phyloP scores from a whole-genome alignment of 768 basidiomycete species.

The Antrodiella citrinella region DNA sequence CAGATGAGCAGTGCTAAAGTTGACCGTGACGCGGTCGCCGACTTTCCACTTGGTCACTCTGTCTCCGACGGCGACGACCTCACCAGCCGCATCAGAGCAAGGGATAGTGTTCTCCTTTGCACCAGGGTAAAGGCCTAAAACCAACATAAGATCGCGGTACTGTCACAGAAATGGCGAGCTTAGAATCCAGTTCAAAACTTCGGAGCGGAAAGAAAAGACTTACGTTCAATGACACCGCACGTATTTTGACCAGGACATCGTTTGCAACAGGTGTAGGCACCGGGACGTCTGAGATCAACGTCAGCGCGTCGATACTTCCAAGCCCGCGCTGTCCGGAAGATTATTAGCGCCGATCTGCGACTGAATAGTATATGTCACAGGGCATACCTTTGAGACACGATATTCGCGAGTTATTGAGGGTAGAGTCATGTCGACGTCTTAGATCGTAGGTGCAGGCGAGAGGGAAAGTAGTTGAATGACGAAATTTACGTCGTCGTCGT shows the following conservation, averaged over 20 bases:
- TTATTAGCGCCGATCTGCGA: background rate
- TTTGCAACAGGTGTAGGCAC: slow-evolving; percentile 29
- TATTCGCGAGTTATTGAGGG: slow-evolving; percentile 9
- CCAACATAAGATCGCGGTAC: slow-evolving; percentile 43
- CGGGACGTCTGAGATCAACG: slow-evolving; percentile 17
- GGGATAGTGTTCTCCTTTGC: slow-evolving; percentile 20
- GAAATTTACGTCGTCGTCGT: too few species aligned
- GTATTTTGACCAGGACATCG: slow-evolving; percentile 48
- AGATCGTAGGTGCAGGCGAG: background rate
- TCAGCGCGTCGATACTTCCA: slow-evolving; percentile 22
- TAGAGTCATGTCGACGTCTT: background rate
- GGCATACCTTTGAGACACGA: slow-evolving; percentile 8
- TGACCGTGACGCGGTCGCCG: slow-evolving; percentile 49
- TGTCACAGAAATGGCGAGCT: slow-evolving; percentile 18
- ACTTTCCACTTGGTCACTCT: slow-evolving; percentile 37
- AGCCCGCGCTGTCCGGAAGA: slow-evolving; percentile 17
- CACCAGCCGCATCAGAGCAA: slow-evolving; percentile 47
- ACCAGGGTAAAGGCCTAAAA: slow-evolving; percentile 33
- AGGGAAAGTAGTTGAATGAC: background rate
- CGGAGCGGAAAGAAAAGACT: background rate
- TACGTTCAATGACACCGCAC: slow-evolving; percentile 46
- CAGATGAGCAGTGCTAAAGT: slow-evolving; percentile 41
- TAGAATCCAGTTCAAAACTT: too few species aligned
- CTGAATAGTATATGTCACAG: background rate
- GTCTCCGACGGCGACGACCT: slow-evolving; percentile 37